Evolutionary conservation across 1,284 basidiomycete genomes (phyloP).

Genomic region (Puccinia polysora): DNA sequence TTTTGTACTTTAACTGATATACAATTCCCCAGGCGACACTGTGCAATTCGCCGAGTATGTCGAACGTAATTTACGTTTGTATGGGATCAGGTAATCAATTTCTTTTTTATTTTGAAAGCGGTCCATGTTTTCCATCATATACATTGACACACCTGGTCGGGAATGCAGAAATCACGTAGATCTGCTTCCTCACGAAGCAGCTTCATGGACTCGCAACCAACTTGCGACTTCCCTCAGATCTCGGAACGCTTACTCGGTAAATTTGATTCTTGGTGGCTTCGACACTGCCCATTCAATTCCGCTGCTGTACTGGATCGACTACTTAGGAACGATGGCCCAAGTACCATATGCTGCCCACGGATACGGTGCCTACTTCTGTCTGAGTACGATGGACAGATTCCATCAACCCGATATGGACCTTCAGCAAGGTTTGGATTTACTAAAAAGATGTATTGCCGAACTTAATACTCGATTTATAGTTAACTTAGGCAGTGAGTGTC

Average conservation of each 20-base stretch:
- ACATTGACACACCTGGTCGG: background rate
- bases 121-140: background rate
- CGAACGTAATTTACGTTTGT: constrained; percentile 88
- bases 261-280: constrained; percentile 85
- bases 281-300: constrained; percentile 63
- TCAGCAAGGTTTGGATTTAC: constrained; percentile 76
- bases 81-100: constrained; percentile 73
- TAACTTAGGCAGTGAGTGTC: constrained; percentile 37
- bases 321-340: constrained; percentile 78
- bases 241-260: constrained; percentile 72
- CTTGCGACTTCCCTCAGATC: constrained; percentile 85
- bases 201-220: constrained; percentile 85
- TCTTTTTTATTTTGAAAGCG: background rate
- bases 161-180: constrained; percentile 64
- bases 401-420: constrained; percentile 75
- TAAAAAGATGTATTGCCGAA: constrained; percentile 82
- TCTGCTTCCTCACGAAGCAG: constrained; percentile 81
- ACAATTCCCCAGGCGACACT: constrained; percentile 69
- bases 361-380: constrained; percentile 83
- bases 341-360: constrained; percentile 95
- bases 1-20: constrained; percentile 11
- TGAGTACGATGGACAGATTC: constrained; percentile 73
- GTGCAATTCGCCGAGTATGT: constrained; percentile 94
- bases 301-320: constrained; percentile 91
- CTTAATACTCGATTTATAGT: constrained; percentile 65